Percentiles rank a stretch among this genome's conserved stretches.
Conservation (phyloP, 1,284 basidiomycete genomes). For the Ceratobasidium sp. region DNA sequence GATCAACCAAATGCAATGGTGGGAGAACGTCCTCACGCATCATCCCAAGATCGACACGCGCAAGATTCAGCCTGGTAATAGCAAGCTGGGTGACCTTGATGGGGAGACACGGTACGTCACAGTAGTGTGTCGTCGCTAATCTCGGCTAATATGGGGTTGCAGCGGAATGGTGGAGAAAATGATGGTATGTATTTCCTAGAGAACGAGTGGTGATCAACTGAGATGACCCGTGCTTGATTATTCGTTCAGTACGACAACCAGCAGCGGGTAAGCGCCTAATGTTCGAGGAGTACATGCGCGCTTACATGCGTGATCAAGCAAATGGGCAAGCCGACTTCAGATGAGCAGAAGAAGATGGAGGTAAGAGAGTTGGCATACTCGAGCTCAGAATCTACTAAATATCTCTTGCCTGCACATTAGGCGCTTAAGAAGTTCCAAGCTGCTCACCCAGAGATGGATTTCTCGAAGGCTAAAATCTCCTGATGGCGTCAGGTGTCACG, state of each 20-base stretch:
- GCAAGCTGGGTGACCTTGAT: slow-evolving; percentile 96
- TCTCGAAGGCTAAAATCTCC: slow-evolving; percentile 90
- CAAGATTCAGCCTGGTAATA: slow-evolving; percentile 96
- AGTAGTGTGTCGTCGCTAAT: background rate
- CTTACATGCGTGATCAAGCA: slow-evolving; percentile 66
- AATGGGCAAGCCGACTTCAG: slow-evolving; percentile 95
- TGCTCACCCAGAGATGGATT: slow-evolving; percentile 93
- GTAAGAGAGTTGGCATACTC: slow-evolving; percentile 60
- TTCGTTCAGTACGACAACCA: slow-evolving; percentile 90
- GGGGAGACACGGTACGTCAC: slow-evolving; percentile 82
- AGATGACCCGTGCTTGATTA: slow-evolving; percentile 35
- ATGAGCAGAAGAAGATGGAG: slow-evolving; percentile 91
- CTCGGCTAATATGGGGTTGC: slow-evolving; percentile 47
- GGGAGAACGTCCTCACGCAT: slow-evolving; percentile 95
- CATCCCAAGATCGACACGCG: slow-evolving; percentile 98
- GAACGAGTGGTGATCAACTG: background rate
- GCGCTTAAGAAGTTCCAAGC: slow-evolving; percentile 90
- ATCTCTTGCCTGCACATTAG: slow-evolving; percentile 59
- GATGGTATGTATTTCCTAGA: slow-evolving; percentile 82
- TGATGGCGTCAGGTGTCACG: slow-evolving; percentile 53
- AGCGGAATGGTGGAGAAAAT: slow-evolving; percentile 99
- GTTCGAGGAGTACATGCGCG: slow-evolving; percentile 6
- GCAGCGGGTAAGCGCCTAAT: slow-evolving; percentile 77
- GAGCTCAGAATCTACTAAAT: background rate
- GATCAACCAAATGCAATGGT: slow-evolving; percentile 90